These are phyloP conservation scores for Podospora australis DNA, from an alignment of 495 filamentous ascomycete species.

Conservation along the genomic window DNA sequence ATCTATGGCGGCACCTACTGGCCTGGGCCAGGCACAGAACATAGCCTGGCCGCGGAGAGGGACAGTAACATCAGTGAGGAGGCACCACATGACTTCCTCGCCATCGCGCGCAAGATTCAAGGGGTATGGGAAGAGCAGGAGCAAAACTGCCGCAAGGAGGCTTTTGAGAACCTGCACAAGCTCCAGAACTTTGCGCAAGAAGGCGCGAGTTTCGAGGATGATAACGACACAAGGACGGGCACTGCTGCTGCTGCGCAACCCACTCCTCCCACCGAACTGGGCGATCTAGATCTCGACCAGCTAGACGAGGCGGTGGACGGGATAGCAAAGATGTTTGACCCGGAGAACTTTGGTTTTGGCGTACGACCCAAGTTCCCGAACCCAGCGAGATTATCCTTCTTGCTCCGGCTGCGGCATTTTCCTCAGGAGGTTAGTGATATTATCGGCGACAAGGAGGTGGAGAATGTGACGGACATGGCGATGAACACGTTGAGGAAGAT, in stretches of 20 bases:
- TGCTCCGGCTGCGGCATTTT: slow-evolving; percentile 70
- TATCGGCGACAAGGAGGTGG: slow-evolving; percentile 74
- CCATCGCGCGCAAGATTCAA: slow-evolving; percentile 74
- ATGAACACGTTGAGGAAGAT: slow-evolving; percentile 74
- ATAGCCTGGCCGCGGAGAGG: slow-evolving; percentile 30
- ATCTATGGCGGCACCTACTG: slow-evolving; percentile 97
- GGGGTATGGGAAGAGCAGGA: slow-evolving; percentile 83
- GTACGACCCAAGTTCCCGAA: slow-evolving; percentile 83
- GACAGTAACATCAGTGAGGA: slow-evolving; percentile 27
- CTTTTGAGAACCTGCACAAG: slow-evolving; percentile 73
- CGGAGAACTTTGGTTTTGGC: slow-evolving; percentile 71
- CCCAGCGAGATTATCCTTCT: slow-evolving; percentile 73
- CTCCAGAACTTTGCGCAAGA: slow-evolving; percentile 82
- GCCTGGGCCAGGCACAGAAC: slow-evolving; percentile 68
- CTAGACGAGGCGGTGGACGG: slow-evolving; percentile 83
- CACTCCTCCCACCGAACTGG: slow-evolving; percentile 17
- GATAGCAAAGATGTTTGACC: slow-evolving; percentile 73
- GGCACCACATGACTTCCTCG: slow-evolving; percentile 61
- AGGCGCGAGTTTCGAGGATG: slow-evolving; percentile 54
- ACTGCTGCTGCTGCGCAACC: slow-evolving; percentile 16
- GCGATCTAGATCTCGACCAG: slow-evolving; percentile 78
- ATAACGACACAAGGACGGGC: too few species aligned
- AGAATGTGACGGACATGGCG: slow-evolving; percentile 72
- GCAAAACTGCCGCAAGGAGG: slow-evolving; percentile 68
- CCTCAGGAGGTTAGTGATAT: slow-evolving; percentile 70